Evolutionary conservation across 768 basidiomycete genomes (phyloP), one percentile per base, ranked within the genome.

Genomic region (Podaxis mareebaensis): DNA sequence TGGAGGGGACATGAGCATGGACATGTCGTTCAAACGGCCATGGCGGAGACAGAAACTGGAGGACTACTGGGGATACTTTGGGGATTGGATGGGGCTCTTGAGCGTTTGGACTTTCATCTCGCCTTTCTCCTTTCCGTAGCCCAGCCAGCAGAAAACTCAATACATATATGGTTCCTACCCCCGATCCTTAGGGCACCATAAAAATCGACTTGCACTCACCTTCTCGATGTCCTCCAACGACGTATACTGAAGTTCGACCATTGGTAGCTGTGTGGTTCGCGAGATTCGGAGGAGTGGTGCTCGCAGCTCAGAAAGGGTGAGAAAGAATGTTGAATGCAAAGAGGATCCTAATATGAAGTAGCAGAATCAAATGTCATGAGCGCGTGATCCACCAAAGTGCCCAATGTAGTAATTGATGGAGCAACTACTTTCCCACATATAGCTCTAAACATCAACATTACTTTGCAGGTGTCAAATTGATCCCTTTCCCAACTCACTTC

Each of bases 161-260:
- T 44, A 15, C n/a, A 33, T 8, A 33, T 33, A 33, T 10, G 17
- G 5, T 20, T 10, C 44, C 44, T 10, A 46, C 5, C 44, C 44
- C n/a, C 44, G 44, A 46, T 33, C 33, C 30, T 10, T 10, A 10
- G 8, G 33, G 33, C 33, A 33, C 8, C 33, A 33, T 33, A 0
- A 10, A 33, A 10, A 33, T 10, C 33, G 33, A 10, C 8, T 10
- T 33, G 7, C 28, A 67, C 76, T 42, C 36, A 83, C 87, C 71
- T 75, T 76, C 3, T 79, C 73, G 24, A 88, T 87, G 28, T 85
- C 84, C 39, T 83, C 81, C 40, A 88, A 36, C 15, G 84, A 74
- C 0, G 87, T 87, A 65, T 79, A 83, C 42, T 63, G 68, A 49
- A 81, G 76, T 56, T 75, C 69, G 48, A 74, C 57, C 74, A 75